phyloP scores from a whole-genome alignment of 2,329 filamentous ascomycete genomes.

The Aureobasidium namibiae region DNA sequence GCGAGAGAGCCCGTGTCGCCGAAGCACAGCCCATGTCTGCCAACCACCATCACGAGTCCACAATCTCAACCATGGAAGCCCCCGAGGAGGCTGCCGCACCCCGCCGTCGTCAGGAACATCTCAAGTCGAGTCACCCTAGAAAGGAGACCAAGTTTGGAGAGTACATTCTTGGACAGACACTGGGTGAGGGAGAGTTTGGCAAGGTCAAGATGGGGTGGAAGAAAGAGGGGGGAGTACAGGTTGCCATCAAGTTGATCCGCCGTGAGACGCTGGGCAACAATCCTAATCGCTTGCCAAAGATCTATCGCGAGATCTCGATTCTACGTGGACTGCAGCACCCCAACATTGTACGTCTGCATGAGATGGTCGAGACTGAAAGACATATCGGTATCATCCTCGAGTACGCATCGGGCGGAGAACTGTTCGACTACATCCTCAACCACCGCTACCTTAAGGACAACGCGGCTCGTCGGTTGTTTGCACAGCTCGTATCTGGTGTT shows the following conservation, averaged over 20 bases:
- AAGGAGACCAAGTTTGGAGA: conserved; percentile 90
- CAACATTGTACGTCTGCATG: conserved; percentile 92
- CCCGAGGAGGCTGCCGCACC: conserved; percentile 36
- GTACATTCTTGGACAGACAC: conserved; percentile 89
- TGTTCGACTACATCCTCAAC: conserved; percentile 97
- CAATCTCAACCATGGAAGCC: conserved; percentile 40
- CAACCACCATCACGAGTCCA: conserved; percentile 36
- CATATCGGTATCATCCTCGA: conserved; percentile 98
- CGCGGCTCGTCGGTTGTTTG: conserved; percentile 81
- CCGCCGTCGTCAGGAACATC: conserved; percentile 51
- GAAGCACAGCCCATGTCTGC: conserved; percentile 45
- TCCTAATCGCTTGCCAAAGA: conserved; percentile 84
- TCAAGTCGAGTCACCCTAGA: conserved; percentile 37
- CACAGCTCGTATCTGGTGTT: conserved; percentile 90
- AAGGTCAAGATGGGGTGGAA: conserved; percentile 99
- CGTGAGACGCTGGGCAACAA: conserved; percentile 84
- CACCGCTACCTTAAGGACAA: conserved; percentile 94
- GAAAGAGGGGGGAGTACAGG: conserved; percentile 81
- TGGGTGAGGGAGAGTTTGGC: conserved; percentile 96
- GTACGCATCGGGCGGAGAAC: conserved; percentile 92
- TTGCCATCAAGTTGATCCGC: conserved; percentile 96
- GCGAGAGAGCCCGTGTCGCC: conserved; percentile 61
- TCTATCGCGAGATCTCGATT: conserved; percentile 93
- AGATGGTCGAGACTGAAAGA: conserved; percentile 96
- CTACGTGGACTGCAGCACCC: conserved; percentile 80